These are phyloP conservation scores for Syzygium aqueum DNA, from an alignment of 345 rosid genomes.

Conservation along the genomic window DNA sequence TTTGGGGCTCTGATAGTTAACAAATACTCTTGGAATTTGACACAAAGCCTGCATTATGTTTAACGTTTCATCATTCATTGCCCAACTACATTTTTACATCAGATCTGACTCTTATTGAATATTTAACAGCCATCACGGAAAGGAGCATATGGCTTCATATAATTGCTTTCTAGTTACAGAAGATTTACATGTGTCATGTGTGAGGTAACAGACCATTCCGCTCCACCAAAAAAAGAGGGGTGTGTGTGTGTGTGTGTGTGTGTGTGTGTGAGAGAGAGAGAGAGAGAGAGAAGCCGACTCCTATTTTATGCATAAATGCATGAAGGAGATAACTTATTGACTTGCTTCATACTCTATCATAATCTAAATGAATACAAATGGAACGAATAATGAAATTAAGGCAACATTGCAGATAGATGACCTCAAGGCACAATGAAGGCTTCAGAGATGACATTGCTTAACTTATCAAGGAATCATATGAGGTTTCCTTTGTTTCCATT, in stretches of 20 bases:
- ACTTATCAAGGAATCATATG: background rate
- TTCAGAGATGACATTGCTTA: background rate
- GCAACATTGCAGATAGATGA: background rate
- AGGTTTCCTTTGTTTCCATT: background rate
- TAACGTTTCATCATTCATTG: background rate
- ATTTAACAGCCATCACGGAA: background rate
- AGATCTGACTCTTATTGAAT: background rate
- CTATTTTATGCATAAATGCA: background rate
- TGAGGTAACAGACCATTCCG: background rate
- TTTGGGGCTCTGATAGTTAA: background rate
- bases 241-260: background rate
- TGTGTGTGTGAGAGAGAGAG: accelerated
- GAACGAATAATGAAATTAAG: background rate
- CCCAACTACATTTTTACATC: background rate
- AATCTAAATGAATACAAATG: background rate
- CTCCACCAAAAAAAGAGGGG: background rate
- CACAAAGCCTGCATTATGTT: background rate
- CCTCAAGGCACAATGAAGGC: background rate
- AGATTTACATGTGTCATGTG: background rate
- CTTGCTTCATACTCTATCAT: background rate
- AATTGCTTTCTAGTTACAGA: background rate
- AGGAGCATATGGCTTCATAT: background rate
- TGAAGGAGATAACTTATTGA: background rate
- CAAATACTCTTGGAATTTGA: background rate
- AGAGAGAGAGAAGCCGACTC: background rate